A percentile compares a stretch with the other conserved stretches of the same genome.
These are phyloP conservation scores for Apodospora peruviana DNA, from an alignment of 495 filamentous ascomycete species.

Conservation along the genomic window DNA sequence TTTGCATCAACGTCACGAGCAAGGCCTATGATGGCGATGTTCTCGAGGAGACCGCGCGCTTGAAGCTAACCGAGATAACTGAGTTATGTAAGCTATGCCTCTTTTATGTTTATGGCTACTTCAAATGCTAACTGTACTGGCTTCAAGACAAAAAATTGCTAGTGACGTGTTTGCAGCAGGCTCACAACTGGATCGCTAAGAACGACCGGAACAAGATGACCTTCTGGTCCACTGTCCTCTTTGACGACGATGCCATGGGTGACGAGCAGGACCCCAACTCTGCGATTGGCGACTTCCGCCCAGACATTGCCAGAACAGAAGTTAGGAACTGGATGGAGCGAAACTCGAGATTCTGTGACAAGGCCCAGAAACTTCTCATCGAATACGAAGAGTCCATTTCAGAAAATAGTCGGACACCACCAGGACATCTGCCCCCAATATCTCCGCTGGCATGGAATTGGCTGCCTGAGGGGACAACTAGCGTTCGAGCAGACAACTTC, in stretches of 20 bases:
- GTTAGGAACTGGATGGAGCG: slow-evolving; percentile 44
- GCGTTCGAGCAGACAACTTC: slow-evolving; percentile 24
- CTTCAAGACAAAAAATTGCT: slow-evolving; percentile 74
- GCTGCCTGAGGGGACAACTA: slow-evolving; percentile 25
- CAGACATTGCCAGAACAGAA: slow-evolving; percentile 37
- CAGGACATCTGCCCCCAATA: slow-evolving; percentile 29
- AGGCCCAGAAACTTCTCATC: slow-evolving; percentile 31
- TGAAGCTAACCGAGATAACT: slow-evolving; percentile 47
- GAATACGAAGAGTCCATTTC: slow-evolving; percentile 28
- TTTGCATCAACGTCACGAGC: slow-evolving; percentile 82
- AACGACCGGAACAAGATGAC: slow-evolving; percentile 89
- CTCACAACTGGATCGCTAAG: slow-evolving; percentile 87
- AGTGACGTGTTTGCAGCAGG: slow-evolving; percentile 82
- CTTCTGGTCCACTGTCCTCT: slow-evolving; percentile 79
- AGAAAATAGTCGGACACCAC: slow-evolving; percentile 20
- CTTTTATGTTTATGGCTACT: no score
- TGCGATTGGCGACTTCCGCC: slow-evolving; percentile 36
- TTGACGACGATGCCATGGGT: slow-evolving; percentile 49
- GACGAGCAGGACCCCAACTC: slow-evolving; percentile 41
- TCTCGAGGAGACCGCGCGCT: slow-evolving; percentile 55
- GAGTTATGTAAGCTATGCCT: no score
- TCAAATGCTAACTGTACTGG: slow-evolving; percentile 11
- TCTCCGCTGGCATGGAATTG: slow-evolving; percentile 39
- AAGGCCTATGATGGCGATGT: slow-evolving; percentile 85
- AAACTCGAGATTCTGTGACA: slow-evolving; percentile 45